Evolutionary conservation across 768 basidiomycete genomes (phyloP).

Genomic region (Boletus pseudo-olivaceus): DNA sequence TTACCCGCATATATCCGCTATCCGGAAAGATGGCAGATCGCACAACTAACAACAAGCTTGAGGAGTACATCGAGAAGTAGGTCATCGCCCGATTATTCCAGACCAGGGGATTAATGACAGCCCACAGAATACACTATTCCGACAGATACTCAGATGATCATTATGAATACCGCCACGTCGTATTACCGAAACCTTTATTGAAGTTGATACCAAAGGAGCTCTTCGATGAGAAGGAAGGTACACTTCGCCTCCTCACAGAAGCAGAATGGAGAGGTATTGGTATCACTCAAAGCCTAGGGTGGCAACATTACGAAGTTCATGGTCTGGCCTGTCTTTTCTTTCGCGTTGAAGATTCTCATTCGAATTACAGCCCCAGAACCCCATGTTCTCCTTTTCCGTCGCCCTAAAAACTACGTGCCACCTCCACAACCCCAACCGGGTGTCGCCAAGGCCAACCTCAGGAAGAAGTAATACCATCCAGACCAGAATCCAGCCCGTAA

Average conservation of each 20-base stretch:
- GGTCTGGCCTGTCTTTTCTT: slow-evolving; percentile 42
- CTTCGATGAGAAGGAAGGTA: slow-evolving; percentile 74
- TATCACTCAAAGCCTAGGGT: slow-evolving; percentile 92
- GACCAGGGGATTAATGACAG: slow-evolving; percentile 15
- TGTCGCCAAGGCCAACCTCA: slow-evolving; percentile 38
- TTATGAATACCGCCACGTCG: slow-evolving; percentile 96
- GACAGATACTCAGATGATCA: slow-evolving; percentile 89
- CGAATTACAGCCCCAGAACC: slow-evolving; percentile 73
- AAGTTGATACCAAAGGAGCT: slow-evolving; percentile 88
- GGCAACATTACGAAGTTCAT: slow-evolving; percentile 98
- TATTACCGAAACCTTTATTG: slow-evolving; percentile 90
- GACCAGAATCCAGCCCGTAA: slow-evolving; percentile 4
- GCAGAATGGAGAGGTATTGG: slow-evolving; percentile 96
- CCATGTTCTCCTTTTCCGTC: slow-evolving; percentile 90
- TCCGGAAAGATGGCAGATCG: slow-evolving; percentile 26
- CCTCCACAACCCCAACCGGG: slow-evolving; percentile 44
- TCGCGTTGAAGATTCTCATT: slow-evolving; percentile 12
- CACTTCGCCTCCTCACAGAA: slow-evolving; percentile 79
- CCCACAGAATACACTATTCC: slow-evolving; percentile 78
- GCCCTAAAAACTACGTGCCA: slow-evolving; percentile 63
- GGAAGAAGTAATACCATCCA: slow-evolving; percentile 37
- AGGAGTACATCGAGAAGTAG: slow-evolving; percentile 80
- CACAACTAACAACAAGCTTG: slow-evolving; percentile 49
- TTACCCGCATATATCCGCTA: slow-evolving; percentile 9
- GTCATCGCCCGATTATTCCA: slow-evolving; percentile 16